A percentile compares a stretch with the other conserved stretches of the same genome.
These are phyloP conservation scores for Nevesoporus exiguus DNA, from an alignment of 768 basidiomycete species.

Conservation along the genomic window DNA sequence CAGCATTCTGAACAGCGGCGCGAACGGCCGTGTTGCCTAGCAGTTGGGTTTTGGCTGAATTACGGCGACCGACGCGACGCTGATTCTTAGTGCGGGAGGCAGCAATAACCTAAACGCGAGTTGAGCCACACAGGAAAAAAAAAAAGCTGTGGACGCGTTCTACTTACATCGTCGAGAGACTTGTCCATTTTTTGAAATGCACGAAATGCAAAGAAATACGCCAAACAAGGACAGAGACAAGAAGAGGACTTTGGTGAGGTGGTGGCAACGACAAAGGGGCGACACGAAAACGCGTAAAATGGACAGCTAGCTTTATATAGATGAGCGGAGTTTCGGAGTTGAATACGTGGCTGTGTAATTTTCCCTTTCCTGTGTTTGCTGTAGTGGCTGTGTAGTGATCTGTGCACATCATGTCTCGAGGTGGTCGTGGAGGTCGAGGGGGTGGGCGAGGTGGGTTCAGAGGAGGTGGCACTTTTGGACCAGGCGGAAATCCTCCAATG, in stretches of 20 bases:
- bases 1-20: slow-evolving; percentile 46
- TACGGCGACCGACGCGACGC: slow-evolving; percentile 42
- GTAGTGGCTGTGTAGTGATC: slow-evolving; percentile 11
- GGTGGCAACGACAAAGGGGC: slow-evolving; percentile 30
- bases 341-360: slow-evolving; percentile 4
- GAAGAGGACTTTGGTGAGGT: slow-evolving; percentile 1
- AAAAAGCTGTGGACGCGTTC: neutral
- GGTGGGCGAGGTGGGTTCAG: slow-evolving; percentile 64
- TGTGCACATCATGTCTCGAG: slow-evolving; percentile 47
- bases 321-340: slow-evolving; percentile 28
- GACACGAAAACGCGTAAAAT: slow-evolving; percentile 13
- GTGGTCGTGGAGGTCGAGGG: slow-evolving; percentile 45
- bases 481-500: slow-evolving; percentile 57
- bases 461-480: slow-evolving; percentile 39
- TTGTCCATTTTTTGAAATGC: slow-evolving; percentile 58
- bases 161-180: slow-evolving; percentile 77
- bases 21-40: slow-evolving; percentile 59
- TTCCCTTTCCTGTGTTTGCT: neutral
- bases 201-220: neutral
- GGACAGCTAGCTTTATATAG: slow-evolving; percentile 18
- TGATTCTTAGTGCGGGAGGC: slow-evolving; percentile 49
- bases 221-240: neutral
- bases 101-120: slow-evolving; percentile 57
- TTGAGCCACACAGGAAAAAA: slow-evolving; percentile 6
- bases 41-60: slow-evolving; percentile 52